Evolutionary conservation across 495 filamentous ascomycete genomes (phyloP).

Genomic region (Ascodesmis nigricans): DNA sequence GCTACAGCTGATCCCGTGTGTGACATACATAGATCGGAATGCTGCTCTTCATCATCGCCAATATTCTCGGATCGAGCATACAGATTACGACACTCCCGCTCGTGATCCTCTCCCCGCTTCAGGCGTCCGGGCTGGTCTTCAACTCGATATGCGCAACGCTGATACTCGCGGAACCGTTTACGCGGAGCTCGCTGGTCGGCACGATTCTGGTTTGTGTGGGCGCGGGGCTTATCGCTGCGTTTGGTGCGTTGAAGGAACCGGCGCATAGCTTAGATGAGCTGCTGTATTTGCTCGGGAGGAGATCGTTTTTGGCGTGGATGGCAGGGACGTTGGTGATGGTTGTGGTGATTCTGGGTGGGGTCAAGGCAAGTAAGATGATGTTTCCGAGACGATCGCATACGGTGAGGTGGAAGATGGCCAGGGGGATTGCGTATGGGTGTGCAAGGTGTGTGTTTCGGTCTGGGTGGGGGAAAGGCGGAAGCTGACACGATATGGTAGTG

Average conservation of each 20-base stretch:
- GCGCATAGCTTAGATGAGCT: slow-evolving; percentile 73
- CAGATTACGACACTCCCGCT: slow-evolving; percentile 93
- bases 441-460: slow-evolving; percentile 27
- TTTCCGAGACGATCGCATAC: slow-evolving; percentile 11
- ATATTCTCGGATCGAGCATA: slow-evolving; percentile 82
- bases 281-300: slow-evolving; percentile 47
- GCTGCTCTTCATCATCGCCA: slow-evolving; percentile 87
- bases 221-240: slow-evolving; percentile 73
- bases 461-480: slow-evolving; percentile 3
- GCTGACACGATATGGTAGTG: slow-evolving; percentile 26
- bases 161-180: slow-evolving; percentile 86
- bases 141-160: slow-evolving; percentile 93
- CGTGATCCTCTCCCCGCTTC: slow-evolving; percentile 82
- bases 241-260: slow-evolving; percentile 87
- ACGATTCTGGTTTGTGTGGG: slow-evolving; percentile 72
- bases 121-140: slow-evolving; percentile 92
- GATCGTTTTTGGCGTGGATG: slow-evolving; percentile 84
- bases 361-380: slow-evolving; percentile 25
- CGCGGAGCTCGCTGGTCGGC: slow-evolving; percentile 66
- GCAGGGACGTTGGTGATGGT: slow-evolving; percentile 50
- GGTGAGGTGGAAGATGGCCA: slow-evolving; percentile 30
- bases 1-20: not conserved
- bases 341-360: slow-evolving; percentile 38
- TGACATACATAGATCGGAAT: slow-evolving; percentile 44
- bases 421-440: slow-evolving; percentile 71